These are phyloP conservation scores for Wallacemonas sp. DNA, from an alignment of 208 protist genomes.

Conservation along the genomic window DNA sequence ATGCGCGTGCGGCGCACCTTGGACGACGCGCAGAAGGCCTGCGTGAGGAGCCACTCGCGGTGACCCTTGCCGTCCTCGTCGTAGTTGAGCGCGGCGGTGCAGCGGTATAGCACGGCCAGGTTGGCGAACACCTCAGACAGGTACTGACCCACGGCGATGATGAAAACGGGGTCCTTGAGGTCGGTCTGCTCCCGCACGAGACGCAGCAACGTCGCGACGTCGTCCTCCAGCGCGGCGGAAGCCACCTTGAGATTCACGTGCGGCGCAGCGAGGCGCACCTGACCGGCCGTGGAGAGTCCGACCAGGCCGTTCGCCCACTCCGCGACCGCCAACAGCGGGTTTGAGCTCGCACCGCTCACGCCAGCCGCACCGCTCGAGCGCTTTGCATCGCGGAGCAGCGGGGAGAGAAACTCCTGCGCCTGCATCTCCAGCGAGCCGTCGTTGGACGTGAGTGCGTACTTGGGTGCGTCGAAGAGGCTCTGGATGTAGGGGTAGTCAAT, in stretches of 20 bases:
- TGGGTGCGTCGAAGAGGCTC: constrained; percentile 43
- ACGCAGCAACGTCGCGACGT: constrained; percentile 43
- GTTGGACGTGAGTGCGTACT: constrained; percentile 42
- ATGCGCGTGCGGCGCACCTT: constrained; percentile 35
- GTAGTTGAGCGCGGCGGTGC: constrained; percentile 53
- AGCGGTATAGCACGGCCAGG: constrained; percentile 72
- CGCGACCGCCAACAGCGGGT: constrained; percentile 11
- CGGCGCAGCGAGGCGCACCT: constrained; percentile 43
- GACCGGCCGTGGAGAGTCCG: constrained; percentile 18
- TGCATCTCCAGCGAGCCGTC: constrained; percentile 42
- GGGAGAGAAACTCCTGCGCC: constrained; percentile 40
- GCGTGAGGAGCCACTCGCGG: constrained; percentile 73
- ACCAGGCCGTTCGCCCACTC: constrained; percentile 20
- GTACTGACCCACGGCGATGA: constrained; percentile 52
- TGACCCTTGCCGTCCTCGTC: constrained; percentile 55
- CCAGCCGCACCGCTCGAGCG: background rate
- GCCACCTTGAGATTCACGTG: constrained; percentile 69
- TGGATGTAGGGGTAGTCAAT: constrained; percentile 72
- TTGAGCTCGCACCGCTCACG: constrained; percentile 1
- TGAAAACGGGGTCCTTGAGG: constrained; percentile 31
- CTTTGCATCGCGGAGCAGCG: constrained; percentile 30
- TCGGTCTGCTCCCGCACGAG: constrained; percentile 25
- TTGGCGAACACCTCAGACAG: constrained; percentile 68
- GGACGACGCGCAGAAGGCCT: constrained; percentile 66
- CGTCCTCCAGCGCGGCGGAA: constrained; percentile 43